These are phyloP conservation scores for Cercospora sp. DNA, from an alignment of 2,329 filamentous ascomycete genomes.

Conservation along the genomic window DNA sequence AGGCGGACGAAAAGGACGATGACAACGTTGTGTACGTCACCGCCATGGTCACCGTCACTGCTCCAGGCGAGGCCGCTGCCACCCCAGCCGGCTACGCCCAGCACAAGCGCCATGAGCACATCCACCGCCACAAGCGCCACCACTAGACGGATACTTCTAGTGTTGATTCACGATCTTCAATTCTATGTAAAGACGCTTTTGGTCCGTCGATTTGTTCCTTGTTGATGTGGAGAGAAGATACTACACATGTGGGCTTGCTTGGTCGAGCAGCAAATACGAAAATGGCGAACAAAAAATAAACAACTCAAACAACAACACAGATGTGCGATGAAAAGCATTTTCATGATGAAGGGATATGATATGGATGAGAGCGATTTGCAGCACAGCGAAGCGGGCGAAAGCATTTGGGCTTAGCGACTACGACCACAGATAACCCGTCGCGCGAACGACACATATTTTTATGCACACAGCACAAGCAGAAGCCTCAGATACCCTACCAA, in stretches of 20 bases:
- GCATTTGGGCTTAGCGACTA: neutral
- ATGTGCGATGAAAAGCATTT: neutral
- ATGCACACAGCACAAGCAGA: neutral
- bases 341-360: neutral
- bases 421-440: neutral
- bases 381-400: neutral
- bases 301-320: neutral
- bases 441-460: neutral
- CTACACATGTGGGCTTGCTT: neutral
- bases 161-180: neutral
- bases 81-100: slow-evolving; percentile 9
- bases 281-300: neutral
- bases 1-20: slow-evolving; percentile 1
- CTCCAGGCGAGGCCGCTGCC: slow-evolving; percentile 17
- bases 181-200: slow-evolving; percentile 2
- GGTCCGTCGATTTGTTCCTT: slow-evolving; percentile 2
- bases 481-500: neutral
- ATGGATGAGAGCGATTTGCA: neutral
- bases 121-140: slow-evolving; percentile 15
- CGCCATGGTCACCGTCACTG: slow-evolving; percentile 19
- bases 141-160: neutral
- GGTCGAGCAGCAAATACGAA: slow-evolving; percentile 3
- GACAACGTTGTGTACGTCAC: slow-evolving; percentile 21
- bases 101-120: slow-evolving; percentile 17
- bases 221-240: neutral